Evolutionary conservation across 768 basidiomycete genomes (phyloP).

Genomic region (Termitomyces sp.): DNA sequence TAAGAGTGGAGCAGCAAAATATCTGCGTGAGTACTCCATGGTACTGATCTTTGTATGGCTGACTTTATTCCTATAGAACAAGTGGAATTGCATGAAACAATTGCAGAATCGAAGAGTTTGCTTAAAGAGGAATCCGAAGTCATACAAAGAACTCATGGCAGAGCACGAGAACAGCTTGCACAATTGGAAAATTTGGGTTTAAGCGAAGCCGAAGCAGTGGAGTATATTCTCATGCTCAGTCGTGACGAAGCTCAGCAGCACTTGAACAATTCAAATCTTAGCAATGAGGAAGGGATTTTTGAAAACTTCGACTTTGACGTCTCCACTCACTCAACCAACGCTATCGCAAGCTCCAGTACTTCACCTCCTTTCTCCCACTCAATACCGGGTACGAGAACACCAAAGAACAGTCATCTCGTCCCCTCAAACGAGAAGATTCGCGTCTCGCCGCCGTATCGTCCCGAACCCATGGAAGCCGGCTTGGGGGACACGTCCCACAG

Average conservation of each 20-base stretch:
- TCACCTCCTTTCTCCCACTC: conserved; percentile 12
- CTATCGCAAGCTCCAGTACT: conserved; percentile 2
- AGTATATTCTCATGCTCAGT: conserved; percentile 82
- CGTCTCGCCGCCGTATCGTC: conserved; percentile 41
- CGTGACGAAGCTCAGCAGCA: conserved; percentile 56
- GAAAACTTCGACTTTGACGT: conserved; percentile 42
- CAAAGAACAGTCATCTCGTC: conserved; percentile 15
- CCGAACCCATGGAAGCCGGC: conserved; percentile 53
- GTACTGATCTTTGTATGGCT: conserved; percentile 4
- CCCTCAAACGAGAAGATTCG: conserved; percentile 49
- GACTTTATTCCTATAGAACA: conserved; percentile 37
- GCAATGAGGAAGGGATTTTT: conserved; percentile 50
- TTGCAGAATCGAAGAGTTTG: conserved; percentile 51
- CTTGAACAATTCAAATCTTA: conserved; percentile 4
- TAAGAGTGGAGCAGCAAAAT: conserved; percentile 30
- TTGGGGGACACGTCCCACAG: conserved; percentile 18
- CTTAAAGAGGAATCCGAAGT: conserved; percentile 45
- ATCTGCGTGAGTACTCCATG: conserved; percentile 33
- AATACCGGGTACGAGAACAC: conserved; percentile 15
- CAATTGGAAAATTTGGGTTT: conserved; percentile 62
- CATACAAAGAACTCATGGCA: conserved; percentile 31
- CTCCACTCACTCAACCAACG: conserved; percentile 16
- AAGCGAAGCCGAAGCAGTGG: conserved; percentile 67
- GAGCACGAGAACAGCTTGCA: conserved; percentile 52
- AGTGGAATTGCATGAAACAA: conserved; percentile 56